Evolutionary conservation across 2,329 filamentous ascomycete genomes (phyloP).

Genomic region (Ascochyta lentis): DNA sequence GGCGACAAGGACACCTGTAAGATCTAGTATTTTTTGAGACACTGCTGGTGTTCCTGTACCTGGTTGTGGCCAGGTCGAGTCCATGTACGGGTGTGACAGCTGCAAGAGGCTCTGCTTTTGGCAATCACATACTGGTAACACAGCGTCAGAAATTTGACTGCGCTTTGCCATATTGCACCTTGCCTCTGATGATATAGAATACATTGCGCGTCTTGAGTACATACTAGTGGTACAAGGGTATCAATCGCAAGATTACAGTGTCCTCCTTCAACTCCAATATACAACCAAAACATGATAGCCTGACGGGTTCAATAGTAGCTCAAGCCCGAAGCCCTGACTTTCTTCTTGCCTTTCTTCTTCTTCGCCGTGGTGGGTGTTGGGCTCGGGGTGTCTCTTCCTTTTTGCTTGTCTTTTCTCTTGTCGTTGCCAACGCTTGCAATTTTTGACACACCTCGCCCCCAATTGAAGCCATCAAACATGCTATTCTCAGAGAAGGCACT

Average conservation of each 20-base stretch:
- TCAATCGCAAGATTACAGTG: conserved; percentile 6
- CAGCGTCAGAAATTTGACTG: conserved; percentile 6
- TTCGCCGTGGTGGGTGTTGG: conserved; percentile 23
- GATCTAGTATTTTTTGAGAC: conserved; percentile 19
- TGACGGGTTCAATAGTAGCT: conserved; percentile 34
- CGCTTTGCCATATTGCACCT: not conserved
- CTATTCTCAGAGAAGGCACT: conserved; percentile 21
- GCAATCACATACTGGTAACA: conserved; percentile 9
- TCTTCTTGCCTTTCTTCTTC: conserved; percentile 36
- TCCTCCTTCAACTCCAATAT: not conserved
- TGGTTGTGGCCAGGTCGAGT: conserved; percentile 15
- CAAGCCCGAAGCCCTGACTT: conserved; percentile 33
- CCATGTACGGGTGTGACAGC: conserved; percentile 20
- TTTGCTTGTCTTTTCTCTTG: conserved; percentile 22
- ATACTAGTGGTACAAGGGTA: conserved; percentile 14
- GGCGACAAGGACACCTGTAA: conserved; percentile 58
- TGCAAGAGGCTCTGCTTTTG: conserved; percentile 14
- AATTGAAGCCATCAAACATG: conserved; percentile 28
- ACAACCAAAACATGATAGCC: not conserved
- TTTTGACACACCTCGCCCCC: conserved; percentile 25
- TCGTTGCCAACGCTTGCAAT: conserved; percentile 12
- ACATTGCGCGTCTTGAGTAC: conserved; percentile 1
- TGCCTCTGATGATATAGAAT: not conserved
- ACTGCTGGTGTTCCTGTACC: conserved; percentile 19
- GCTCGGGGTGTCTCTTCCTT: conserved; percentile 15